Evolutionary conservation across 139 green algal genomes (phyloP).

Genomic region (Coccomyxa sp.): DNA sequence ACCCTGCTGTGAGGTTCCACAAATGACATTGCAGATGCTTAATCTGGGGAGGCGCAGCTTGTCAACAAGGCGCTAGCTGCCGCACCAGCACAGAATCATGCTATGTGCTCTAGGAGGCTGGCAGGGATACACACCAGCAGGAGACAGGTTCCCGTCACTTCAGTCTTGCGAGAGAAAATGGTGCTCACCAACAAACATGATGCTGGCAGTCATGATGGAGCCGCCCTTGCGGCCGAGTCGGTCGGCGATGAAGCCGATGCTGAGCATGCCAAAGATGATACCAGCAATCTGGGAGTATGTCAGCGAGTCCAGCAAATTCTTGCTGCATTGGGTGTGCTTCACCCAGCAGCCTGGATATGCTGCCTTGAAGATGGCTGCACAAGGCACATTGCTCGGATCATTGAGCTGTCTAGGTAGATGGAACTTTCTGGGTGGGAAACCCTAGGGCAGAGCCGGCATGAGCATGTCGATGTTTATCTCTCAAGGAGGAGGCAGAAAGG

Average conservation of each 20-base stretch:
- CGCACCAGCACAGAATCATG: too few species aligned
- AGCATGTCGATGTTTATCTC: too few species aligned
- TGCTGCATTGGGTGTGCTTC: not conserved
- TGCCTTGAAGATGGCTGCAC: not conserved
- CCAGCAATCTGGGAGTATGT: constrained; percentile 26
- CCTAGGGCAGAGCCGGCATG: not conserved
- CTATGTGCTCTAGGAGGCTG: too few species aligned
- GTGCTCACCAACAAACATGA: constrained; percentile 59
- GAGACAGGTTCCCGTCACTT: too few species aligned
- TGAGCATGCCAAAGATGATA: constrained; percentile 51
- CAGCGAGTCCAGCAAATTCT: not conserved
- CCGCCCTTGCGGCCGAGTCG: constrained; percentile 59
- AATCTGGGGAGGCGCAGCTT: too few species aligned
- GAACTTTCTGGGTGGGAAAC: not conserved
- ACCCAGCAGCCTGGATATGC: not conserved
- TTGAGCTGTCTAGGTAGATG: not conserved
- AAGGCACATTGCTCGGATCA: not conserved
- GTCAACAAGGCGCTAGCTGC: too few species aligned
- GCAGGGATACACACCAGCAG: too few species aligned
- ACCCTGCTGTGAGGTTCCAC: too few species aligned
- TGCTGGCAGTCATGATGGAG: constrained; percentile 41
- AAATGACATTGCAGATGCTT: too few species aligned
- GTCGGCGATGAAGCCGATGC: constrained; percentile 36
- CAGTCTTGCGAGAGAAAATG: too few species aligned
- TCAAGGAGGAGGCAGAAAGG: not conserved